phyloP scores from a whole-genome alignment of 768 basidiomycete species.

The Pisolithus albus region DNA sequence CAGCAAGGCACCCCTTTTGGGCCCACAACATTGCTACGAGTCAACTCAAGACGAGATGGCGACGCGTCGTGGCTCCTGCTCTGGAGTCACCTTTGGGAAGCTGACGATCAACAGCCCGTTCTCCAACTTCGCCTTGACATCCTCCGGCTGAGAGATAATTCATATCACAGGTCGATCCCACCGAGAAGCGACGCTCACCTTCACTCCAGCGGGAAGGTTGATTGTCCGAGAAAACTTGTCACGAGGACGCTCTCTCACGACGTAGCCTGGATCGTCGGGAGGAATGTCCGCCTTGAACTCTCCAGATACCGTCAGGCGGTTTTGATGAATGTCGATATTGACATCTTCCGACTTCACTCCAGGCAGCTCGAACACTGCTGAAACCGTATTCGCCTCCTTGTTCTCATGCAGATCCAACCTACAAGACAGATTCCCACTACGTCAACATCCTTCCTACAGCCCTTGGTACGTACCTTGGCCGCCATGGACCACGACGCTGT shows the following conservation, averaged over 20 bases:
- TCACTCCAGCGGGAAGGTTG: slow-evolving; percentile 40
- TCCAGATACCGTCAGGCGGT: slow-evolving; percentile 42
- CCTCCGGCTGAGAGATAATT: slow-evolving; percentile 27
- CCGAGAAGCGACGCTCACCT: slow-evolving; percentile 24
- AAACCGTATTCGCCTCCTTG: slow-evolving; percentile 34
- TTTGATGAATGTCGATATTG: slow-evolving; percentile 40
- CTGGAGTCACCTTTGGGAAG: slow-evolving; percentile 41
- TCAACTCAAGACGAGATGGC: slow-evolving; percentile 1
- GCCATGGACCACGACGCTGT: slow-evolving; percentile 1
- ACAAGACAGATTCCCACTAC: background rate
- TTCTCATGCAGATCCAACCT: slow-evolving; percentile 45
- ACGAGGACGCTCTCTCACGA: slow-evolving; percentile 38
- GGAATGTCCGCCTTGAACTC: slow-evolving; percentile 29
- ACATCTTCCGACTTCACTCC: slow-evolving; percentile 45
- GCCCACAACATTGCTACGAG: too few relatives aligned
- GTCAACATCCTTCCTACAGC: too few relatives aligned
- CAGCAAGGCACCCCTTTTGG: too few relatives aligned
- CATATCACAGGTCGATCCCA: background rate
- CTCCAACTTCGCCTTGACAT: slow-evolving; percentile 42
- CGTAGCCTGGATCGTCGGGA: slow-evolving; percentile 32
- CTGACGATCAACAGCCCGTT: slow-evolving; percentile 40
- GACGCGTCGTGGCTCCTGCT: slow-evolving; percentile 37
- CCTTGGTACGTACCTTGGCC: slow-evolving; percentile 16
- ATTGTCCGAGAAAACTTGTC: slow-evolving; percentile 42
- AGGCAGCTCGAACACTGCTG: slow-evolving; percentile 50